Base-by-base conservation (phyloP, 2,329 filamentous ascomycete species). In the Calonectria montana region DNA sequence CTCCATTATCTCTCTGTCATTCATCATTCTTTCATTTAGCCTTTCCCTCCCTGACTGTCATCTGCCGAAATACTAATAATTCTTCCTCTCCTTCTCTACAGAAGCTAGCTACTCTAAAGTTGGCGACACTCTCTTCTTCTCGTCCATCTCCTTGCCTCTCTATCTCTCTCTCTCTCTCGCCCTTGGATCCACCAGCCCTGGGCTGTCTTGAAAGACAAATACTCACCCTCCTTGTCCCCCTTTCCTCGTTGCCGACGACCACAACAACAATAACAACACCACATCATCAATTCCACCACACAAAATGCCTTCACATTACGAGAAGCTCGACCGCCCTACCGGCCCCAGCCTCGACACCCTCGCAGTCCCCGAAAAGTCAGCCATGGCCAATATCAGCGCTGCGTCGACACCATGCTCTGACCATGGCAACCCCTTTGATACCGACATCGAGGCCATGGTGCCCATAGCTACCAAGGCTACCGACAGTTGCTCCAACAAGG, bases 361-460 rank as follows among this genome's bases (percentile, higher is more conserved):
- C 57, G 10, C 72, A 25, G 65, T 79, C 9, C 82, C 82, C 48
- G 80, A 82, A 50, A 81, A 80, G 66, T 79, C 76, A 29, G 78
- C 75, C n/a, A 75, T 76, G 3, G 73, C 77, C 43, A 80, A 81
- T 47, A 73, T 80, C 61, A 85, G 83, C 73, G 83, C 83, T 71
- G 79, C 85, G 25, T 86, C 87, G 0, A 87, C 86, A 13, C 87
- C 88, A 1, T 80, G 81, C 48, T 86, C 86, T 1, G 81, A 83
- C 47, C 81, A 82, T 47, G 82, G 80, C 48, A 88, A 89, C 75
- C 88, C 89, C 25, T 91, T 91, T 77, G 89, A 91, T 64, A 87
- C 87, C 6, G 89, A 91, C 74, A 83, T 91, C 61, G 89, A 91
- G 79, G 88, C 88, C 41, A 86, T 88, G 82, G 80, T 87, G 53